Conservation (phyloP, 1,139 yeast species). For the Meyerozyma smithsonii region DNA sequence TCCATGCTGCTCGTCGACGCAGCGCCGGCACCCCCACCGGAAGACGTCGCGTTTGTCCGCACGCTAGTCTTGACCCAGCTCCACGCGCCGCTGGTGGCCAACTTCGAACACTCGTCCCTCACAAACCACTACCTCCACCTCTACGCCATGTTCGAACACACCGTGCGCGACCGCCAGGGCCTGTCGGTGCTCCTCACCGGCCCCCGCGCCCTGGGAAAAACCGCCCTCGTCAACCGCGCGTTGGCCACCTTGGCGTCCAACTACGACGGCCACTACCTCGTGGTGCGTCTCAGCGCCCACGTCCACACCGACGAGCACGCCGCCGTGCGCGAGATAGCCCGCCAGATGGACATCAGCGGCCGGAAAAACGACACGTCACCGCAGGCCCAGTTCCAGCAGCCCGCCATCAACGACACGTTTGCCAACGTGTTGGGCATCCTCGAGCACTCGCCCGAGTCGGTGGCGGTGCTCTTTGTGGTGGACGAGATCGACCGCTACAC, state of each 20-base stretch:
- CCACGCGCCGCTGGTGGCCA: constrained; percentile 11
- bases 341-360: constrained; percentile 61
- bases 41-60: background rate
- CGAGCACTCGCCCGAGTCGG: constrained; percentile 18
- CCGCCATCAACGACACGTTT: constrained; percentile 39
- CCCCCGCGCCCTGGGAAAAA: constrained; percentile 75
- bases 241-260: constrained; percentile 38
- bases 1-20: background rate
- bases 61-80: background rate
- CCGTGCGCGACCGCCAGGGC: constrained; percentile 68
- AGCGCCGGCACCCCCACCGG: background rate
- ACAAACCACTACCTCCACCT: constrained; percentile 43
- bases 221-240: constrained; percentile 57
- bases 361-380: constrained; percentile 17
- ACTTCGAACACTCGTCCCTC: constrained; percentile 17
- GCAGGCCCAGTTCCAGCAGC: constrained; percentile 24
- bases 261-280: constrained; percentile 48
- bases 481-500: constrained; percentile 86
- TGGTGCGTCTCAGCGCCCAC: constrained; percentile 63
- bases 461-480: constrained; percentile 69
- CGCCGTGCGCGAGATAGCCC: constrained; percentile 82
- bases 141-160: constrained; percentile 54
- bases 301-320: constrained; percentile 70
- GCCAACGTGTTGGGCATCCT: constrained; percentile 32
- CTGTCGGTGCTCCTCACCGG: constrained; percentile 80